Evolutionary conservation across 1,139 yeast genomes (phyloP).

Genomic region (Suhomyces maxii): DNA sequence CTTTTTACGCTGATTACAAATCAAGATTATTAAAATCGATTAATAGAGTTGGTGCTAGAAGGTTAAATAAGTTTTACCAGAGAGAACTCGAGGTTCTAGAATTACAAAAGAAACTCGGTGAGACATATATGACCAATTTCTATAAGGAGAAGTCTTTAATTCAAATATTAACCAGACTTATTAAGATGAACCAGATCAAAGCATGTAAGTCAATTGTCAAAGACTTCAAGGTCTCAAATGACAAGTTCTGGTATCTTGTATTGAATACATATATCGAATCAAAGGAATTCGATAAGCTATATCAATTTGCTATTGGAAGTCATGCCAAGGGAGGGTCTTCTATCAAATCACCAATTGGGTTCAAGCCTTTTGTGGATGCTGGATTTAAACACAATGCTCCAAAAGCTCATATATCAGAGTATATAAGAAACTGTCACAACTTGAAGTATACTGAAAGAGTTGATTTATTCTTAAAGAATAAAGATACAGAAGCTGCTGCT

Average conservation of each 20-base stretch:
- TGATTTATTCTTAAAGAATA: slow-evolving; percentile 51
- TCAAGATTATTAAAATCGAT: slow-evolving; percentile 25
- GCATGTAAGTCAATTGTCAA: slow-evolving; percentile 57
- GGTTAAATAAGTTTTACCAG: slow-evolving; percentile 35
- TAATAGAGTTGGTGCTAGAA: slow-evolving; percentile 22
- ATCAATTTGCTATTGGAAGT: slow-evolving; percentile 38
- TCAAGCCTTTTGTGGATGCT: slow-evolving; percentile 59
- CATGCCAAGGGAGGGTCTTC: slow-evolving; percentile 13
- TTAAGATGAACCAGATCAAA: slow-evolving; percentile 58
- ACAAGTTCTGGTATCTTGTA: slow-evolving; percentile 64
- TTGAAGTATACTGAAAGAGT: slow-evolving; percentile 43
- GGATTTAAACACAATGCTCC: slow-evolving; percentile 54
- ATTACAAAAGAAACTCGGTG: slow-evolving; percentile 53
- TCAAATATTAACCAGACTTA: slow-evolving; percentile 54
- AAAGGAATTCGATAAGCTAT: slow-evolving; percentile 64
- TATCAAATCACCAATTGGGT: slow-evolving; percentile 75
- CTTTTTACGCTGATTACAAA: slow-evolving; percentile 29
- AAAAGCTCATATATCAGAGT: slow-evolving; percentile 33
- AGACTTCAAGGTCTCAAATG: slow-evolving; percentile 63
- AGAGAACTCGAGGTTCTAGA: slow-evolving; percentile 53
- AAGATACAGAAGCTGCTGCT: slow-evolving; percentile 57
- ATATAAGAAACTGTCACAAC: slow-evolving; percentile 34
- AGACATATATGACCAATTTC: slow-evolving; percentile 57
- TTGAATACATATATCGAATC: slow-evolving; percentile 52
- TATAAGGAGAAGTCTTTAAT: slow-evolving; percentile 50